These are phyloP conservation scores for Blastosporella zonata DNA, from an alignment of 1,284 basidiomycete genomes.

Conservation along the genomic window DNA sequence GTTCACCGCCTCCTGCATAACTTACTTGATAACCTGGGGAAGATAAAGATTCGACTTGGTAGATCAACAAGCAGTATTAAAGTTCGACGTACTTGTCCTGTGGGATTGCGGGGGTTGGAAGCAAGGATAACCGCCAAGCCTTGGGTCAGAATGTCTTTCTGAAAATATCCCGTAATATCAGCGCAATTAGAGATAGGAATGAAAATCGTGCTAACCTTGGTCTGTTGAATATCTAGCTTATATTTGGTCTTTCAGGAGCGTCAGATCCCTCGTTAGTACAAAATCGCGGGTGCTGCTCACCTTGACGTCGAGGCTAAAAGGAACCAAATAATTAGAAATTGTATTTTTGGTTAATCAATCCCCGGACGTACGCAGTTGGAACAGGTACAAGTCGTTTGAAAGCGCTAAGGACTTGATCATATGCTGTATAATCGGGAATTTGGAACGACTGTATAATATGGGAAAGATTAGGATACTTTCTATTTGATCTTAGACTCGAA, in stretches of 20 bases:
- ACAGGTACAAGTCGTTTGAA: constrained; percentile 90
- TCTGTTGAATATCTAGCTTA: constrained; percentile 69
- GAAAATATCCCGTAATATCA: constrained; percentile 3
- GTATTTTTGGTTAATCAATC: background rate
- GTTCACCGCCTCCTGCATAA: background rate
- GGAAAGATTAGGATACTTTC: background rate
- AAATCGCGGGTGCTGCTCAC: constrained; percentile 30
- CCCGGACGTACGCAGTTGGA: constrained; percentile 74
- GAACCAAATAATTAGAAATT: background rate
- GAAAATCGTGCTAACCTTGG: constrained; percentile 40
- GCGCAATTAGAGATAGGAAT: background rate
- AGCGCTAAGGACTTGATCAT: constrained; percentile 81
- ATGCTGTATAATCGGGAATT: constrained; percentile 86
- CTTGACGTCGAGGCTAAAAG: constrained; percentile 54
- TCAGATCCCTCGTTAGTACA: background rate
- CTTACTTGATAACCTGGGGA: constrained; percentile 42
- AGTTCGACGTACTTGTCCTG: constrained; percentile 58
- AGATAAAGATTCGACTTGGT: background rate
- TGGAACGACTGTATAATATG: constrained; percentile 69
- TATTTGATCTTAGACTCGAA: background rate
- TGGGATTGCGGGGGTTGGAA: constrained; percentile 91
- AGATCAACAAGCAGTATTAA: background rate
- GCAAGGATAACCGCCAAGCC: constrained; percentile 86
- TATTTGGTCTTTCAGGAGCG: constrained; percentile 35
- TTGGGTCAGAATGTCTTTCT: constrained; percentile 77